phyloP scores from a whole-genome alignment of 768 basidiomycete species.

The Austroboletus eburneus region DNA sequence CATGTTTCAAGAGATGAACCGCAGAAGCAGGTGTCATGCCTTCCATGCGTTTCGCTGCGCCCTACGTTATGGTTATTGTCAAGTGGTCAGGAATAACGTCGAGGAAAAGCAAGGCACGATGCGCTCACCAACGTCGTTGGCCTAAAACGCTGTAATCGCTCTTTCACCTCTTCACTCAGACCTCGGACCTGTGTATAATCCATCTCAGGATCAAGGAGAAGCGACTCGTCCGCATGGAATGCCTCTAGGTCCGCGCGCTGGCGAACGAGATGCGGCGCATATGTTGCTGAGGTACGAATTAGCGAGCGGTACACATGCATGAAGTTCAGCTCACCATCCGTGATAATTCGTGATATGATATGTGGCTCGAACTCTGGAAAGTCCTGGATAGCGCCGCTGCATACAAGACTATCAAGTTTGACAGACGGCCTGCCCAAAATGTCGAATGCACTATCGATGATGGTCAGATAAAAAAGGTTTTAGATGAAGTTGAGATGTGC shows the following conservation, averaged over 20 bases:
- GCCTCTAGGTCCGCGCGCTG: conserved; percentile 72
- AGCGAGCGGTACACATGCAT: background rate
- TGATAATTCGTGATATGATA: conserved; percentile 57
- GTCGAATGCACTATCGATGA: conserved; percentile 60
- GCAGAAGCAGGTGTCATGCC: conserved; percentile 84
- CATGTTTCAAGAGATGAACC: conserved; percentile 64
- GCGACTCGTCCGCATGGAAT: conserved; percentile 73
- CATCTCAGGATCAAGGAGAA: conserved; percentile 63
- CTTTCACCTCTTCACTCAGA: conserved; percentile 71
- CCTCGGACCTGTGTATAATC: conserved; percentile 66
- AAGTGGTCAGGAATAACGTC: background rate
- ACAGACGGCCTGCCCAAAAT: conserved; percentile 60
- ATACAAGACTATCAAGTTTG: conserved; percentile 38
- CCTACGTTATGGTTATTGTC: conserved; percentile 40
- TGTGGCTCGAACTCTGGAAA: conserved; percentile 47
- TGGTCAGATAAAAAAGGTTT: conserved; percentile 1
- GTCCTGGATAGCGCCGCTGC: conserved; percentile 38
- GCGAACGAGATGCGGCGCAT: conserved; percentile 58
- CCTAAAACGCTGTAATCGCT: conserved; percentile 53
- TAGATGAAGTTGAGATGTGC: background rate
- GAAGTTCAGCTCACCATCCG: conserved; percentile 52
- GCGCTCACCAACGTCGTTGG: conserved; percentile 64
- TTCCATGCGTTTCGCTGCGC: conserved; percentile 90
- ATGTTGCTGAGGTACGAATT: conserved; percentile 44
- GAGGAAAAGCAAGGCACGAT: background rate